These are phyloP conservation scores for Setaria italica DNA, from an alignment of 202 grass and related monocot genomes.

Conservation along the genomic window DNA sequence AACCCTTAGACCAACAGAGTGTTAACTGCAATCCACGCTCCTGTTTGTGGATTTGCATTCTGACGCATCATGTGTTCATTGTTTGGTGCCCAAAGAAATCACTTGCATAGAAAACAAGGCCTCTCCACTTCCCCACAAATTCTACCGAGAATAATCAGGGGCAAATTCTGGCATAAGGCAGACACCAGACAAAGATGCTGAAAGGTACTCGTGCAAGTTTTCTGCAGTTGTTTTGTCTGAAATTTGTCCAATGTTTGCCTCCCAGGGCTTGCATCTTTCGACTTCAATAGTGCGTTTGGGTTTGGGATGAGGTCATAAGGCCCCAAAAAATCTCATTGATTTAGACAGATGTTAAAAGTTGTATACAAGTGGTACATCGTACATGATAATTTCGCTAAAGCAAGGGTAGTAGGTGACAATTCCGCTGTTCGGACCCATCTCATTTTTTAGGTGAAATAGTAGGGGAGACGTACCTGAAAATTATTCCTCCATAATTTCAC, in stretches of 20 bases:
- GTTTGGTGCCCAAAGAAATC: background rate
- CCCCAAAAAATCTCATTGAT: background rate
- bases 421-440: background rate
- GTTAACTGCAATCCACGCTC: too few species aligned
- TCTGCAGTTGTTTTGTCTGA: background rate
- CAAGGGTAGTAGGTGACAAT: background rate
- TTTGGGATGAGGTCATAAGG: background rate
- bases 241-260: constrained; percentile 22
- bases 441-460: background rate
- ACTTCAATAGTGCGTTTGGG: background rate
- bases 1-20: too few species aligned
- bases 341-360: background rate
- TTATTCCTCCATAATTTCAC: too few species aligned
- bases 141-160: background rate
- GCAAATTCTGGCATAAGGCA: background rate
- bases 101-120: background rate
- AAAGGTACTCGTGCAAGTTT: background rate
- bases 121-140: constrained; percentile 29
- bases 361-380: background rate
- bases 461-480: background rate
- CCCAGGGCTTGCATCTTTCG: background rate
- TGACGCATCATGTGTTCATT: too few species aligned
- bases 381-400: background rate
- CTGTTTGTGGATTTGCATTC: too few species aligned
- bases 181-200: background rate